Evolutionary conservation across 1,139 yeast species (phyloP).

Genomic region (Suhomyces yuchorum): DNA sequence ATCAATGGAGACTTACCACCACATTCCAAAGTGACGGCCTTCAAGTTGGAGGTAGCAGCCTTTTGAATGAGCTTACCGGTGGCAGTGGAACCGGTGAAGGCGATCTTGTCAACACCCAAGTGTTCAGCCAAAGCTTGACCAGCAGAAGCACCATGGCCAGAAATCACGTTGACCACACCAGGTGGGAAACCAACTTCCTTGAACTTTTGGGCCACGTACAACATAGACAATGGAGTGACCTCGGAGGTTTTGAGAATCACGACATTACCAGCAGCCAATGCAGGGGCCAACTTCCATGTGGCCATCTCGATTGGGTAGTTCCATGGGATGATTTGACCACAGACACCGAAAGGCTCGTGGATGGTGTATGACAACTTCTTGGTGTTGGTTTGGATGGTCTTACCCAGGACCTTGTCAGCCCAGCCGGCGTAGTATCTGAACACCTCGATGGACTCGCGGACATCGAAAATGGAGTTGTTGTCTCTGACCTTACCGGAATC

Average conservation of each 20-base stretch:
- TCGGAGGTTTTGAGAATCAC: slow-evolving; percentile 69
- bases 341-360: slow-evolving; percentile 81
- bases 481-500: slow-evolving; percentile 78
- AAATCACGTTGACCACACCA: slow-evolving; percentile 64
- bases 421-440: slow-evolving; percentile 79
- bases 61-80: slow-evolving; percentile 65
- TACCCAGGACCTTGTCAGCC: slow-evolving; percentile 79
- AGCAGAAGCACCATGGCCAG: slow-evolving; percentile 58
- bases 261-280: slow-evolving; percentile 69
- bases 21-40: slow-evolving; percentile 84
- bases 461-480: slow-evolving; percentile 53
- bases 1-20: slow-evolving; percentile 88
- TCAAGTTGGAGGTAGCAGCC: slow-evolving; percentile 60
- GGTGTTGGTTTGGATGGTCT: slow-evolving; percentile 64
- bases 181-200: slow-evolving; percentile 71
- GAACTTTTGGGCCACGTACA: slow-evolving; percentile 55
- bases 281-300: slow-evolving; percentile 64
- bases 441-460: slow-evolving; percentile 57
- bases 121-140: slow-evolving; percentile 63
- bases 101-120: slow-evolving; percentile 60
- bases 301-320: slow-evolving; percentile 63
- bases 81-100: slow-evolving; percentile 64
- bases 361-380: slow-evolving; percentile 74
- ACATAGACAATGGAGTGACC: slow-evolving; percentile 63
- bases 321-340: slow-evolving; percentile 76